Evolutionary conservation across 441 rosid species (phyloP), one percentile per base, ranked within the genome.

Genomic region (Populus hybrid): DNA sequence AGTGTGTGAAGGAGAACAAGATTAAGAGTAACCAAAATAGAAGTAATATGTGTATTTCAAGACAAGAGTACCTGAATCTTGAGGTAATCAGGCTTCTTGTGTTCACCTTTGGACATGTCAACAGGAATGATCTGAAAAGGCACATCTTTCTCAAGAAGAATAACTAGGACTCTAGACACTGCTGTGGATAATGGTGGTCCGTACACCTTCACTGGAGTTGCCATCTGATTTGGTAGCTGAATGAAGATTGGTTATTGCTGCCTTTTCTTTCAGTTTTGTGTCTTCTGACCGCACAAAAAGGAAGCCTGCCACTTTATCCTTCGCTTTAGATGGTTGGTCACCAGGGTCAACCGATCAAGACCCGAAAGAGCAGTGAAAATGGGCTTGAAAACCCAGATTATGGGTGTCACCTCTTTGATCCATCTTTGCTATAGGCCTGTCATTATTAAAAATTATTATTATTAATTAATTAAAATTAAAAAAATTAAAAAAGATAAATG

Each of bases 141-240:
- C 8, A 91, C 89, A 78, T 90, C 93, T 80, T 90, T 91, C 83
- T 91, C 95, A 1, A 82, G 35, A 21, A 88, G 89, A 70, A 92
- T 88, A 18, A 85, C n/a, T n/a, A n/a, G n/a, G n/a, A n/a, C n/a
- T n/a, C n/a, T n/a, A n/a, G n/a, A n/a, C n/a, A n/a, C n/a, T 0
- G 92, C 90, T 0, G 95, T 87, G 69, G 92, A 90, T 31, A 87
- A n/a, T 7, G 93, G 78, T 8, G 91, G 91, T 7, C 95, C 93
- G 84, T 88, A 89, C 74, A 90, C 87, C 79, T 87, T 87, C 73
- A 90, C 90, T 20, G 91, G 89, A 76, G 82, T 79, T 24, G 88
- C 89, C 91, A 86, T 86, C 75, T 24, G 73, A 14, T 35, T 38
- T 29, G 59, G 61, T 24, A 20, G 50, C 38, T 63, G 4, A 16